Percentiles rank a stretch among this genome's conserved stretches.
Conservation (phyloP, 2,329 filamentous ascomycete genomes). For the Sporothrix brunneoviolacea region DNA sequence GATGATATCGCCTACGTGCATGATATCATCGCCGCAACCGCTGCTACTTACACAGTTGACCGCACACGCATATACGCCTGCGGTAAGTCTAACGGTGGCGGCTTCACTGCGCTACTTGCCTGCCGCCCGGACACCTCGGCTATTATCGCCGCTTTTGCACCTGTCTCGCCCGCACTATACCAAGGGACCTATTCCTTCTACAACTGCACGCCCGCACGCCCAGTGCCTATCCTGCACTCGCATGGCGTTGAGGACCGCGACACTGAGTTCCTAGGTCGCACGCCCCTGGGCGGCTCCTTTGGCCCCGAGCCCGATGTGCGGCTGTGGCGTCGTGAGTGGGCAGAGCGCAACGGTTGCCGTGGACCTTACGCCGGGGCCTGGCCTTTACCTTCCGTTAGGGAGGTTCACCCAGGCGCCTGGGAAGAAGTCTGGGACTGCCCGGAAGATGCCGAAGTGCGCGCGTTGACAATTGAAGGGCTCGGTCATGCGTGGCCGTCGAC, state of each 20-base stretch:
- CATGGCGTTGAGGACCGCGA: slow-evolving; percentile 13
- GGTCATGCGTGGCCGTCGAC: slow-evolving; percentile 14
- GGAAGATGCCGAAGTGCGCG: slow-evolving; percentile 7
- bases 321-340: slow-evolving; percentile 13
- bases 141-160: slow-evolving; percentile 13
- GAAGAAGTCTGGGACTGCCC: slow-evolving; percentile 15
- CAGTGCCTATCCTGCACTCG: slow-evolving; percentile 10
- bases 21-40: slow-evolving; percentile 6
- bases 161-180: slow-evolving; percentile 13
- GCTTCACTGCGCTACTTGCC: slow-evolving; percentile 13
- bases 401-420: slow-evolving; percentile 11
- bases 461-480: slow-evolving; percentile 10
- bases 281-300: slow-evolving; percentile 10
- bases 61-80: slow-evolving; percentile 14
- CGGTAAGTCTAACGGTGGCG: slow-evolving; percentile 14
- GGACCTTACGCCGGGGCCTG: slow-evolving; percentile 1
- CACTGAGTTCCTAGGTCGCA: slow-evolving; percentile 12
- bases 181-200: slow-evolving; percentile 13
- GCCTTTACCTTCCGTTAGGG: slow-evolving; percentile 1
- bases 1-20: slow-evolving; percentile 13
- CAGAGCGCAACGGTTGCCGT: slow-evolving; percentile 13
- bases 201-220: slow-evolving; percentile 12
- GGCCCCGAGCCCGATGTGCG: slow-evolving; percentile 13
- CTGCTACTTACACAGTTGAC: slow-evolving; percentile 7
- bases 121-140: slow-evolving; percentile 14